Conservation (phyloP, 1,284 basidiomycete genomes). For the Malassezia brasiliensis region DNA sequence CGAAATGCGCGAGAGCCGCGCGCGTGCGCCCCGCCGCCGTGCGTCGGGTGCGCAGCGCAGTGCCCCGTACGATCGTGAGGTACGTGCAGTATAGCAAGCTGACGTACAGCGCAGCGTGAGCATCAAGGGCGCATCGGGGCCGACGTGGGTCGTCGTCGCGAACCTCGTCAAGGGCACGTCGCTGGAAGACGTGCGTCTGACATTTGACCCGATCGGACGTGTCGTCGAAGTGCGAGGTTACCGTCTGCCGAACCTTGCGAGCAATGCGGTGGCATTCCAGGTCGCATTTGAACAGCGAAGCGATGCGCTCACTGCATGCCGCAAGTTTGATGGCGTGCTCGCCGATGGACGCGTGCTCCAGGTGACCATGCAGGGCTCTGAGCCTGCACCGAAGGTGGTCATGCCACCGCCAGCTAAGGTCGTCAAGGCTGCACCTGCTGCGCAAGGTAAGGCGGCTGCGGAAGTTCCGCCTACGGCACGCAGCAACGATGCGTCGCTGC, state of each 20-base stretch:
- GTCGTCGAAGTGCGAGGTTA: constrained; percentile 19
- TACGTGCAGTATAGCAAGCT: neutral
- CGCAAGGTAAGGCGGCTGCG: neutral
- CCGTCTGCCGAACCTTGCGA: constrained; percentile 21
- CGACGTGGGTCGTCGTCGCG: constrained; percentile 38
- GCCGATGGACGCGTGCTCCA: constrained; percentile 41
- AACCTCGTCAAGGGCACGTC: constrained; percentile 39
- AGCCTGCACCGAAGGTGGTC: neutral
- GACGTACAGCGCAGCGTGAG: constrained; percentile 13
- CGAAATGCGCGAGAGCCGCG: constrained; percentile 11
- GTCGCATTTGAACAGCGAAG: constrained; percentile 30
- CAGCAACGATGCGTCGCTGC: constrained; percentile 9
- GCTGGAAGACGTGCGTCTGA: constrained; percentile 37
- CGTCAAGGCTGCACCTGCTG: neutral
- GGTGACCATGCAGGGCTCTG: constrained; percentile 19
- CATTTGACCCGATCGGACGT: constrained; percentile 35
- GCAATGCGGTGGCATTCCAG: constrained; percentile 36
- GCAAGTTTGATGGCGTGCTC: constrained; percentile 39
- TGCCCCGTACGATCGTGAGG: constrained; percentile 6
- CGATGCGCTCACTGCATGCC: constrained; percentile 30
- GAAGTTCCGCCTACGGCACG: neutral
- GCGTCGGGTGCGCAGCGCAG: neutral
- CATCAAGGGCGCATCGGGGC: constrained; percentile 38
- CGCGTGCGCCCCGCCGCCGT: constrained; percentile 1
- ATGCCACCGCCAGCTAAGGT: neutral